These are phyloP conservation scores for Hortiboletus flavorubellus DNA, from an alignment of 768 basidiomycete species.

Conservation along the genomic window DNA sequence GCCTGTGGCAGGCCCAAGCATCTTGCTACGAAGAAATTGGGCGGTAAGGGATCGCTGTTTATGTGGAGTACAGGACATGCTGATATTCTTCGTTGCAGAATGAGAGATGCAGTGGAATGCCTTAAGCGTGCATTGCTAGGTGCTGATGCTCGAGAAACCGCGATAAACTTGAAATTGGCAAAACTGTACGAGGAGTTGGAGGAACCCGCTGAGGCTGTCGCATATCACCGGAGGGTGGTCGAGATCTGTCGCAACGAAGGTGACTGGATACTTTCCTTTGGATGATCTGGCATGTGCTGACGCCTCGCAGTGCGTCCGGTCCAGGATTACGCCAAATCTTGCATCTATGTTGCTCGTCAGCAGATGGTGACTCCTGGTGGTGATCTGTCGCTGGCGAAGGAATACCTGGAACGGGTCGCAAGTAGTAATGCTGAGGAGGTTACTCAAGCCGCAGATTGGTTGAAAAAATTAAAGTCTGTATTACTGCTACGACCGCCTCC, in stretches of 20 bases:
- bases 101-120: constrained; percentile 87
- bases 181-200: constrained; percentile 64
- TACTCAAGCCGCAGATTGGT: constrained; percentile 63
- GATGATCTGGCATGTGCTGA: constrained; percentile 7
- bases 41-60: constrained; percentile 44
- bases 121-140: constrained; percentile 85
- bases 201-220: constrained; percentile 64
- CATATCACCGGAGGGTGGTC: constrained; percentile 78
- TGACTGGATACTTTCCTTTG: constrained; percentile 23
- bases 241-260: constrained; percentile 57
- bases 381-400: constrained; percentile 65
- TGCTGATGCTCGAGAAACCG: constrained; percentile 73
- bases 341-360: constrained; percentile 78
- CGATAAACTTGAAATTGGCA: constrained; percentile 71
- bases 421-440: constrained; percentile 82
- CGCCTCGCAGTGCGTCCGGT: constrained; percentile 53
- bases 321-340: constrained; percentile 80
- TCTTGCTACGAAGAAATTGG: constrained; percentile 92
- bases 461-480: constrained; percentile 53
- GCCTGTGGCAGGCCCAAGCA: constrained; percentile 94
- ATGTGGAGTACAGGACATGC: neutral
- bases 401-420: constrained; percentile 71
- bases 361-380: constrained; percentile 62
- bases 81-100: constrained; percentile 41
- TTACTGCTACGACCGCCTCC: constrained; percentile 20